Conservation (phyloP, 2,329 filamentous ascomycete genomes). For the Beauveria scarabaeidicola region DNA sequence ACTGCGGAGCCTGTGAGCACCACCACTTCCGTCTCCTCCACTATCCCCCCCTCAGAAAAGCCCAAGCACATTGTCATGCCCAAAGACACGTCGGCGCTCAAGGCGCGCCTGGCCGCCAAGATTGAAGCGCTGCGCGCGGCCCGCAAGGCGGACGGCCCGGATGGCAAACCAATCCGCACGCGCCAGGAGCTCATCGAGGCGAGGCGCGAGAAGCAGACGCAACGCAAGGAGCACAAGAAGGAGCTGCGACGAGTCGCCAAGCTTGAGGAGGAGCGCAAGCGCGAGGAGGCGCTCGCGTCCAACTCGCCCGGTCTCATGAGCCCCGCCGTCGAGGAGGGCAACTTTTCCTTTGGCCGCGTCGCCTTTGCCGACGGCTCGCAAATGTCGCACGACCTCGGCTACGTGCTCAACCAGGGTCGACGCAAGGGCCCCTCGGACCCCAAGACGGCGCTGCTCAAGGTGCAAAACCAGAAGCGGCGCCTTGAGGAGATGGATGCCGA, state of each 20-base stretch:
- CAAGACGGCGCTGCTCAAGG: constrained; percentile 75
- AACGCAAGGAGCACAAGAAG: constrained; percentile 83
- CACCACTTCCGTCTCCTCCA: constrained; percentile 62
- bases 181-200: constrained; percentile 89
- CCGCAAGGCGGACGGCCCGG: constrained; percentile 76
- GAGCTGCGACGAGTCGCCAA: constrained; percentile 69
- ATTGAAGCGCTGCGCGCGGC: constrained; percentile 79
- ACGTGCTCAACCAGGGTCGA: constrained; percentile 45
- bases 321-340: constrained; percentile 41
- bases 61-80: constrained; percentile 60
- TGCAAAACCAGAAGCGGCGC: constrained; percentile 78
- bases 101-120: constrained; percentile 69
- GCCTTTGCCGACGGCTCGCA: constrained; percentile 80
- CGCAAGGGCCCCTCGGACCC: constrained; percentile 78
- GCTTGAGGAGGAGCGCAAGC: constrained; percentile 64
- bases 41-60: constrained; percentile 50
- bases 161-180: constrained; percentile 70
- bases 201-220: constrained; percentile 76
- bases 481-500: constrained; percentile 65
- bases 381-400: constrained; percentile 64
- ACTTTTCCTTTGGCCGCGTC: constrained; percentile 83
- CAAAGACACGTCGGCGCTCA: constrained; percentile 64
- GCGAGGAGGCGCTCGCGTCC: constrained; percentile 54
- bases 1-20: constrained; percentile 43
- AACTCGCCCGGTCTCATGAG: constrained; percentile 54